Conservation (phyloP, 805 yeast genomes). For the Soucietia sequanensis region DNA sequence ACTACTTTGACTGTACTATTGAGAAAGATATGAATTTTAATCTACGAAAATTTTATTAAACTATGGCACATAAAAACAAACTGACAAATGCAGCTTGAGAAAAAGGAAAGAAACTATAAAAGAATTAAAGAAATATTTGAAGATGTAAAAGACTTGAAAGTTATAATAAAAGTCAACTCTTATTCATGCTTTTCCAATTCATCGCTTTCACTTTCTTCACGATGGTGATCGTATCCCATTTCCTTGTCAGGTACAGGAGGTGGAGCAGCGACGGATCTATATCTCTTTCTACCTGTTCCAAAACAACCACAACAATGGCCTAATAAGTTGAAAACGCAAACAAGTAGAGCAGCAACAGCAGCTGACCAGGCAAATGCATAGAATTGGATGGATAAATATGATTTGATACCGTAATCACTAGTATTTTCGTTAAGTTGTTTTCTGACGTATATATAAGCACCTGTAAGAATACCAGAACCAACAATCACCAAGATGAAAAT, state of each 20-base stretch:
- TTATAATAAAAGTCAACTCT: no score
- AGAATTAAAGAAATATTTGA: no score
- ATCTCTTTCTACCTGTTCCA: conserved; percentile 28
- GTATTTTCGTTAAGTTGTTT: conserved; percentile 50
- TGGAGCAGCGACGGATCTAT: conserved; percentile 19
- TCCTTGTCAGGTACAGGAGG: conserved; percentile 5
- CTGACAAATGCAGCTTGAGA: no score
- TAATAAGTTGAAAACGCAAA: conserved; percentile 29
- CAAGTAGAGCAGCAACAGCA: conserved; percentile 43
- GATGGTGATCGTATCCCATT: conserved; percentile 22
- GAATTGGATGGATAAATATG: conserved; percentile 49
- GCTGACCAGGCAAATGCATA: conserved; percentile 68
- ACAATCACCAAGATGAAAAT: conserved; percentile 45
- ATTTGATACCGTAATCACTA: conserved; percentile 51
- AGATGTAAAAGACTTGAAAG: no score
- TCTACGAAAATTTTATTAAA: no score
- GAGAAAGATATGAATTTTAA: no score
- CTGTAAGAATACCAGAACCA: conserved; percentile 62
- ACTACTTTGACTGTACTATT: no score
- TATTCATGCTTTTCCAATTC: no score
- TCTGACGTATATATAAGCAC: conserved; percentile 50
- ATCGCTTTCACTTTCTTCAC: no score
- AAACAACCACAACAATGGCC: conserved; percentile 45
- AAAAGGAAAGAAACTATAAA: no score
- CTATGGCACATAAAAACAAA: no score